Evolutionary conservation across 345 rosid species (phyloP).

Genomic region (Populus pruinosa): DNA sequence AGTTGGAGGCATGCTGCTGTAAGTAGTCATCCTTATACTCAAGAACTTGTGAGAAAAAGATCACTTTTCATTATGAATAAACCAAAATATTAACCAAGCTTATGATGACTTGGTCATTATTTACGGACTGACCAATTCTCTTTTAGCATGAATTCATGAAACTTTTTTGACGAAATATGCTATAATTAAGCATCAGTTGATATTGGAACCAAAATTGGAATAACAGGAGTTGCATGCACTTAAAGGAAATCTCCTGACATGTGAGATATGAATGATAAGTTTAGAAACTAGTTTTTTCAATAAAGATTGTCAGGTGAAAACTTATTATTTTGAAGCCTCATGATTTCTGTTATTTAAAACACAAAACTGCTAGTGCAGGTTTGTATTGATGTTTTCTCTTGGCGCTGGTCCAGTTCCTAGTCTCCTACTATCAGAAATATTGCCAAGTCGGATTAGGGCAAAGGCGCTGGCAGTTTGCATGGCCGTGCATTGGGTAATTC

Average conservation of each 20-base stretch:
- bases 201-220: background rate
- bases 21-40: constrained; percentile 34
- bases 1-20: constrained; percentile 89
- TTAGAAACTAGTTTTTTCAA: background rate
- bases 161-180: background rate
- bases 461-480: constrained; percentile 90
- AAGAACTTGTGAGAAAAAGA: background rate
- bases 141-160: background rate
- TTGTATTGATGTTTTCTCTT: constrained; percentile 68
- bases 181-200: background rate
- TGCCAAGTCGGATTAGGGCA: constrained; percentile 78
- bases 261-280: background rate
- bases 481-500: constrained; percentile 88
- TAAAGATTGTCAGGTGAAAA: background rate
- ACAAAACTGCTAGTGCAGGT: constrained; percentile 45
- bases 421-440: constrained; percentile 84
- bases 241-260: background rate
- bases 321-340: background rate
- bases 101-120: background rate
- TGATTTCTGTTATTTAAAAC: constrained; percentile 3
- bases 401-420: constrained; percentile 97
- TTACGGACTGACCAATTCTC: background rate
- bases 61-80: background rate
- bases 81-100: background rate
- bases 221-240: background rate